These are phyloP conservation scores for Phaeosphaeria sp. DNA, from an alignment of 2,329 filamentous ascomycete species.

Conservation along the genomic window DNA sequence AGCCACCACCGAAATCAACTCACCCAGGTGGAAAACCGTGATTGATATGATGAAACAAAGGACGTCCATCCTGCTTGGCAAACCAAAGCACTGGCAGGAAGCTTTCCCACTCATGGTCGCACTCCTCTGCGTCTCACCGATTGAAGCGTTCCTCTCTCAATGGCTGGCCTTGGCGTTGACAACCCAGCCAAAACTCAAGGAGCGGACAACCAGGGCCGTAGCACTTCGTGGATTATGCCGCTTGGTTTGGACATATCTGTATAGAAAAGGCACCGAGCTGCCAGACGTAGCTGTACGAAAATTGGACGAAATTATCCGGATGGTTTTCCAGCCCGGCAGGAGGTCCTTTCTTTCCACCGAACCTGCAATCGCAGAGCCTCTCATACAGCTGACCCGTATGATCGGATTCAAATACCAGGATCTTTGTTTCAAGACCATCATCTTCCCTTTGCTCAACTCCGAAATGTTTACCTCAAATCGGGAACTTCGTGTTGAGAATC, in stretches of 20 bases:
- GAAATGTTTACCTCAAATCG: slow-evolving; percentile 81
- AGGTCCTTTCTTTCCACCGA: slow-evolving; percentile 84
- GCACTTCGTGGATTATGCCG: slow-evolving; percentile 90
- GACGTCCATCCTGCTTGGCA: slow-evolving; percentile 82
- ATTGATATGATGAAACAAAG: slow-evolving; percentile 79
- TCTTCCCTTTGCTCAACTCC: slow-evolving; percentile 94
- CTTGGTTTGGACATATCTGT: slow-evolving; percentile 92
- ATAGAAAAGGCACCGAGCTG: slow-evolving; percentile 75
- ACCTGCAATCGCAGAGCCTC: slow-evolving; percentile 79
- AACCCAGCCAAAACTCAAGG: slow-evolving; percentile 82
- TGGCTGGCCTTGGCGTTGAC: slow-evolving; percentile 84
- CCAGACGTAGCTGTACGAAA: slow-evolving; percentile 73
- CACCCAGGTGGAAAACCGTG: slow-evolving; percentile 86
- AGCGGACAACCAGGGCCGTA: slow-evolving; percentile 76
- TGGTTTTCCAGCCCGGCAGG: slow-evolving; percentile 81
- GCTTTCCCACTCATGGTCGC: slow-evolving; percentile 89
- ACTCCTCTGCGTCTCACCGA: slow-evolving; percentile 84
- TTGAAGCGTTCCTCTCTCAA: slow-evolving; percentile 81
- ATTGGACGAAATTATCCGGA: slow-evolving; percentile 85
- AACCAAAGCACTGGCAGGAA: slow-evolving; percentile 89
- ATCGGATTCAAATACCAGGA: slow-evolving; percentile 94
- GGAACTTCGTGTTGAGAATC: slow-evolving; percentile 85
- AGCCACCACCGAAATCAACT: slow-evolving; percentile 76
- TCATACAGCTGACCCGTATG: slow-evolving; percentile 92
- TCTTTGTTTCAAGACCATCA: slow-evolving; percentile 87